These are phyloP conservation scores for Lactarius hatsudake DNA, from an alignment of 768 basidiomycete species.

Conservation along the genomic window DNA sequence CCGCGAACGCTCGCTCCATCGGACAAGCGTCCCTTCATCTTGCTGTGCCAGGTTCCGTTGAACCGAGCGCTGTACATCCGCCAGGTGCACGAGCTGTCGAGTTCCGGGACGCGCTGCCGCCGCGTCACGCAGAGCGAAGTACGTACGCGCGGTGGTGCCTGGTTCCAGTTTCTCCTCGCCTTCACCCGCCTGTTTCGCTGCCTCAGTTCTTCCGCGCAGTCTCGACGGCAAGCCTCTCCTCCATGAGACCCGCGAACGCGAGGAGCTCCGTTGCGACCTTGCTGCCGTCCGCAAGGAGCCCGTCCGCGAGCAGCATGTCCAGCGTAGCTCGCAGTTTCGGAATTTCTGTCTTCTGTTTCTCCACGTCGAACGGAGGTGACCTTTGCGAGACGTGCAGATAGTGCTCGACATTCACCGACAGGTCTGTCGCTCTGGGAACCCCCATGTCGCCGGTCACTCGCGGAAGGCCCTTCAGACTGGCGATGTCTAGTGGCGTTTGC, in stretches of 20 bases:
- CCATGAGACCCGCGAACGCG: slow-evolving; percentile 13
- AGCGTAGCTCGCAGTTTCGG: slow-evolving; percentile 21
- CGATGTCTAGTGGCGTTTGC: slow-evolving; percentile 34
- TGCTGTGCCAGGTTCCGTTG: slow-evolving; percentile 4
- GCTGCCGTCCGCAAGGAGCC: slow-evolving; percentile 7
- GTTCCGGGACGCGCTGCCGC: neutral
- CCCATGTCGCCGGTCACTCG: neutral
- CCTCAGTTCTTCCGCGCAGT: no score
- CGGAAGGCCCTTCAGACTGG: slow-evolving; percentile 26
- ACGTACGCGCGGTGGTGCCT: neutral
- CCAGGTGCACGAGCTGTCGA: slow-evolving; percentile 21
- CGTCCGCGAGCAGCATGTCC: slow-evolving; percentile 20
- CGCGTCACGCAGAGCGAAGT: slow-evolving; percentile 7
- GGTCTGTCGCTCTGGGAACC: neutral
- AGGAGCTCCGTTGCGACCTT: slow-evolving; percentile 19
- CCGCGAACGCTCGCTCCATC: neutral
- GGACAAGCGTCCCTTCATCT: neutral
- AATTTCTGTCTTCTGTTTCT: slow-evolving; percentile 17
- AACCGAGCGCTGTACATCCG: slow-evolving; percentile 24
- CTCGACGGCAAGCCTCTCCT: slow-evolving; percentile 11
- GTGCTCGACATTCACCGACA: neutral
- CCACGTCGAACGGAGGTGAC: slow-evolving; percentile 11
- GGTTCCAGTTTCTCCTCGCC: neutral
- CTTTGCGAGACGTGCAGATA: neutral
- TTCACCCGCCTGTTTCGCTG: neutral